A percentile compares a stretch with the other conserved stretches of the same genome.
phyloP scores from a whole-genome alignment of 2,329 filamentous ascomycete genomes.

The Coniochaeta sp. region DNA sequence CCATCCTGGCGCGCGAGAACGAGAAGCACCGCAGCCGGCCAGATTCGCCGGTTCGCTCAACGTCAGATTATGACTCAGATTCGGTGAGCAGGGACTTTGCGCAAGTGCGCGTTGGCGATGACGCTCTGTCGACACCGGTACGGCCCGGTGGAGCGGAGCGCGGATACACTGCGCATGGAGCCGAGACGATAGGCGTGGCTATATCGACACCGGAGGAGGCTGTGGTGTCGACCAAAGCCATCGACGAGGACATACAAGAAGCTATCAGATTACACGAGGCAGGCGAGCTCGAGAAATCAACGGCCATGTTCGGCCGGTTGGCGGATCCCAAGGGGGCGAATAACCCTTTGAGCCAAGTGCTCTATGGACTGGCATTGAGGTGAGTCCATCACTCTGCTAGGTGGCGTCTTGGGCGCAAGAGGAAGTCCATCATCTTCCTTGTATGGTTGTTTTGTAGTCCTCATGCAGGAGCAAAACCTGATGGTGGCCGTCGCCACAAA shows the following conservation, averaged over 20 bases:
- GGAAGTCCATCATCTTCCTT: conserved; percentile 3
- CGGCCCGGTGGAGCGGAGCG: conserved; percentile 8
- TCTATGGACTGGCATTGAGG: conserved; percentile 88
- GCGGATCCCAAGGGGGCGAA: conserved; percentile 80
- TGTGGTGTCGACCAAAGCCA: conserved; percentile 40
- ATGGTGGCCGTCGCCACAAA: not conserved
- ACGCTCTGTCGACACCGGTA: conserved; percentile 1
- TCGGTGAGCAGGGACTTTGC: conserved; percentile 18
- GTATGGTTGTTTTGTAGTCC: not conserved
- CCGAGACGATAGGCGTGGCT: not conserved
- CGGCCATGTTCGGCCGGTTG: conserved; percentile 74
- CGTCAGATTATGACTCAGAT: not conserved
- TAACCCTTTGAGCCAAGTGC: conserved; percentile 88
- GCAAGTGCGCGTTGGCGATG: conserved; percentile 18
- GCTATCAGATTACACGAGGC: conserved; percentile 90
- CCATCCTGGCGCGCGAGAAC: conserved; percentile 67
- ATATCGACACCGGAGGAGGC: conserved; percentile 7
- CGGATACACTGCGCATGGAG: conserved; percentile 12
- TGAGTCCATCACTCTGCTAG: conserved; percentile 32
- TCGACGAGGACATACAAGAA: conserved; percentile 75
- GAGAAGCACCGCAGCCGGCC: conserved; percentile 37
- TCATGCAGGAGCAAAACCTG: not conserved
- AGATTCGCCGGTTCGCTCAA: conserved; percentile 20
- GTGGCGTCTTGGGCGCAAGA: not conserved
- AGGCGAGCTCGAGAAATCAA: conserved; percentile 71